These are phyloP conservation scores for Ustilago lituana DNA, from an alignment of 1,284 basidiomycete genomes.

Conservation along the genomic window DNA sequence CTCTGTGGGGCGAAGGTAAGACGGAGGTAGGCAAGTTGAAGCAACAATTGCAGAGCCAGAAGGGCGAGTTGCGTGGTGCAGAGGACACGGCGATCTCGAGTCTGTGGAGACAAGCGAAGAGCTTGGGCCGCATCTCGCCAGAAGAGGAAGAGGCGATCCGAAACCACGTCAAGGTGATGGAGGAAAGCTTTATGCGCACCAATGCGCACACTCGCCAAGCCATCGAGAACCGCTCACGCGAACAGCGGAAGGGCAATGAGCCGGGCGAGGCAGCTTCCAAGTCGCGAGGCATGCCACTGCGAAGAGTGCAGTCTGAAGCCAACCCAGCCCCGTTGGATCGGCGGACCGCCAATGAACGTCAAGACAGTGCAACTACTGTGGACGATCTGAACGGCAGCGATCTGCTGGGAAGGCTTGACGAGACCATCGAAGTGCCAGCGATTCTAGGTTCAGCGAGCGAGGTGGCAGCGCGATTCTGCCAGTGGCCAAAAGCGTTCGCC, in stretches of 20 bases:
- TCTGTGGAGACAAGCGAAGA: conserved; percentile 21
- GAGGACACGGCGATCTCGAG: conserved; percentile 34
- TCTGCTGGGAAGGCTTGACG: conserved; percentile 5
- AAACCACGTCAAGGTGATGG: conserved; percentile 23
- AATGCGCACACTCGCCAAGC: conserved; percentile 7
- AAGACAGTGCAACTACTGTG: background rate
- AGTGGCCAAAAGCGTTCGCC: conserved; percentile 22
- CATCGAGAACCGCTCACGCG: conserved; percentile 10
- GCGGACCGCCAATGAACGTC: too few relatives aligned
- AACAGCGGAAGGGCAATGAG: background rate
- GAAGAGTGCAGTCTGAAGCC: conserved; percentile 28
- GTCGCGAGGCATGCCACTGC: conserved; percentile 11
- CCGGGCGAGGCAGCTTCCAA: background rate
- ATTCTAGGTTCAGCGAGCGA: conserved; percentile 23
- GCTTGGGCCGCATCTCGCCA: background rate
- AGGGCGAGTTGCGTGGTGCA: conserved; percentile 11
- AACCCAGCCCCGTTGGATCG: background rate
- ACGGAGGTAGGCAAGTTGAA: conserved; percentile 15
- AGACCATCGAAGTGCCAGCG: conserved; percentile 23
- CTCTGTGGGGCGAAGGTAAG: conserved; percentile 27
- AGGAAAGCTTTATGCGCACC: conserved; percentile 17
- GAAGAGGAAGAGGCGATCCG: conserved; percentile 17
- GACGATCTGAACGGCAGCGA: conserved; percentile 18
- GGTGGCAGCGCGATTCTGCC: conserved; percentile 31
- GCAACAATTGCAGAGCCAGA: conserved; percentile 7